phyloP scores from a whole-genome alignment of 2,329 filamentous ascomycete genomes.

The Penicillium sp. region DNA sequence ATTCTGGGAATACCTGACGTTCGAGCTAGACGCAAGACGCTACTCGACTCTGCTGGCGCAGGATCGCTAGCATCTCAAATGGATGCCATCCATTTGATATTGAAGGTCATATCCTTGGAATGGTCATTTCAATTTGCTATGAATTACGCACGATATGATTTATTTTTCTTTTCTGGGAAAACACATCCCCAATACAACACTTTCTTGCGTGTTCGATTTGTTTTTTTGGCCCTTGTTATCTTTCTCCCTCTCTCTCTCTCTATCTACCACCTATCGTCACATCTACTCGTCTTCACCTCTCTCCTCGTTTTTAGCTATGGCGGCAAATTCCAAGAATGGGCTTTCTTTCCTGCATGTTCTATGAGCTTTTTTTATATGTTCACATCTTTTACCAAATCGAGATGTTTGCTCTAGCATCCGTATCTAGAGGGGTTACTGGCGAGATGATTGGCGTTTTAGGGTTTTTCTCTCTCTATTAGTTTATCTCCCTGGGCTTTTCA shows the following conservation, averaged over 20 bases:
- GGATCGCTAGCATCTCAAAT: conserved; percentile 13
- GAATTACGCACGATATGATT: conserved; percentile 6
- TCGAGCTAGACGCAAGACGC: not conserved
- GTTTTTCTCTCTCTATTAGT: not conserved
- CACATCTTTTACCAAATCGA: not conserved
- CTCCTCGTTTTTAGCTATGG: not conserved
- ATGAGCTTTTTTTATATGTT: not conserved
- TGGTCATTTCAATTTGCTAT: not conserved
- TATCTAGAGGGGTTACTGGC: conserved; percentile 1
- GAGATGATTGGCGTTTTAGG: not conserved
- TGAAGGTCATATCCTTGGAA: not conserved
- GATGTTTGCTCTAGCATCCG: not conserved
- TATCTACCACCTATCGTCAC: not conserved
- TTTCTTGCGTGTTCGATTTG: not conserved
- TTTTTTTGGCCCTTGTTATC: not conserved
- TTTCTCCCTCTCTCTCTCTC: not conserved
- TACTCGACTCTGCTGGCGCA: conserved; percentile 12
- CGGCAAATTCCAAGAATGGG: not conserved
- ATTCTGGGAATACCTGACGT: not conserved
- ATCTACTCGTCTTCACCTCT: not conserved
- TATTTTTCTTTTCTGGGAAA: not conserved
- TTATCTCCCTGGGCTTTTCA: not conserved
- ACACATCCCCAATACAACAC: not conserved
- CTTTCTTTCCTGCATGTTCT: not conserved
- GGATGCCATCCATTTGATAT: not conserved